phyloP scores from a whole-genome alignment of 768 basidiomycete species.

The Pholiota molesta region DNA sequence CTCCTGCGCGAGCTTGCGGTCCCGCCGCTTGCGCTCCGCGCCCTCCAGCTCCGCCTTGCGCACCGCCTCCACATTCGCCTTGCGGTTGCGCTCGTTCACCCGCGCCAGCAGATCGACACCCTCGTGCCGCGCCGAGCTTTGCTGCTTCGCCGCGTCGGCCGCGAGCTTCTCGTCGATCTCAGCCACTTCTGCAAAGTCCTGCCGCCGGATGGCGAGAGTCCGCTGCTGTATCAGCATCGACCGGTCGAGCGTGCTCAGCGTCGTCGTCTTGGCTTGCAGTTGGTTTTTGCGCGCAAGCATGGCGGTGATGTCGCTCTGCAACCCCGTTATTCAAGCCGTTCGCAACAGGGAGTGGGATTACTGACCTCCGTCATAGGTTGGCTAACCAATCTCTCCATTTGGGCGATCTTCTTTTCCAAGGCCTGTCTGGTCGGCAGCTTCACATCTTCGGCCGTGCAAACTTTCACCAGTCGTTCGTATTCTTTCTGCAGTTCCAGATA shows the following conservation, averaged over 20 bases:
- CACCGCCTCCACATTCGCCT: conserved; percentile 80
- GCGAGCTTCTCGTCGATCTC: conserved; percentile 66
- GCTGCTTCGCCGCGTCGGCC: conserved; percentile 28
- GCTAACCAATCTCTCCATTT: conserved; percentile 59
- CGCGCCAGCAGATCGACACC: conserved; percentile 62
- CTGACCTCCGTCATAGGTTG: conserved; percentile 81
- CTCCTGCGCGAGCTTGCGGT: conserved; percentile 57
- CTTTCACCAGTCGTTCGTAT: conserved; percentile 59
- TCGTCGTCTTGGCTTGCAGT: conserved; percentile 34
- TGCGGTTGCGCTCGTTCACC: conserved; percentile 91
- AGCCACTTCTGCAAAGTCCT: conserved; percentile 65
- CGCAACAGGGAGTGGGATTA: conserved; percentile 14
- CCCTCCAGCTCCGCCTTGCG: conserved; percentile 74
- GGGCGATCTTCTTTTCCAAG: conserved; percentile 65
- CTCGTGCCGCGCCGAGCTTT: conserved; percentile 23
- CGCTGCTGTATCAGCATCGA: conserved; percentile 72
- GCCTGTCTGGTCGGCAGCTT: conserved; percentile 69
- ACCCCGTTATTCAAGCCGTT: background rate
- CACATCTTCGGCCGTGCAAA: conserved; percentile 52
- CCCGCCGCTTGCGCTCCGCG: conserved; percentile 69
- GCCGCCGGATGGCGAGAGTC: conserved; percentile 73
- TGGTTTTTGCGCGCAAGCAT: conserved; percentile 73
- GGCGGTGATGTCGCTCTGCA: conserved; percentile 81
- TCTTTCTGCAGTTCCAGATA: conserved; percentile 56
- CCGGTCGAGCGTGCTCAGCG: conserved; percentile 55